Evolutionary conservation across 1,284 basidiomycete genomes (phyloP), one percentile per base, ranked within the genome.

Genomic region (Pisolithus thermaeus): DNA sequence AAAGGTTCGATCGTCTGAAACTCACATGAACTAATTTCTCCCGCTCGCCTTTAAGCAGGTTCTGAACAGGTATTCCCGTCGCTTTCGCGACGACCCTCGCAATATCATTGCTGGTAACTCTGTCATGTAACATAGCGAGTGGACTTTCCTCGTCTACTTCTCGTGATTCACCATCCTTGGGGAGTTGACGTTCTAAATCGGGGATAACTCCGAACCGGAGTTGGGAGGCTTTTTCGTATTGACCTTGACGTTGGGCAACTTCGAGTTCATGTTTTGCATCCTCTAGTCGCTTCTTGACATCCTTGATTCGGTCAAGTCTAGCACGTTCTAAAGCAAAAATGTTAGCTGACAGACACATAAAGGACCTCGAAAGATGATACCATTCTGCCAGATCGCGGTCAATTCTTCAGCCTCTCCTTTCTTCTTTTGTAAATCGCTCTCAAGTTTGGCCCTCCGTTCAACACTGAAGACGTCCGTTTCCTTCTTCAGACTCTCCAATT

Each of bases 31-130:
- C 83, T 28, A 97, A 74, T 57, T 90, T 90, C 65, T 97, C 91
- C 53, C 88, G 74, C 68, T 97, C 94, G 14, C 93, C 93, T 65
- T 91, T 90, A 58, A 97, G 70, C 50, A 97, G 70, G 60, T 88
- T 93, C 65, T 89, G 81, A 1, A 96, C 91, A 0, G 95, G 94
- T 39, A 97, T 94, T 14, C 94, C 94, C 0, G 94, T 97, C 2
- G 87, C 79, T 64, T 85, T 88, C n/a, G 89, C 90, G 5, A 93
- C 85, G 18, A 97, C 94, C 5, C 87, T 74, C 0, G 94, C 84
- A 52, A 97, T 93, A 65, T 96, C 92, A 61, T 86, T 86, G 20
- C 84, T 85, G 3, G 90, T 95, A 7, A 97, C 92, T 45, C 92
- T 76, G 59, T 95, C 92, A 58, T 92, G 84, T 32, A 96, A 72